Evolutionary conservation across 2,329 filamentous ascomycete genomes (phyloP).

Genomic region (Tympanopsis confertula): DNA sequence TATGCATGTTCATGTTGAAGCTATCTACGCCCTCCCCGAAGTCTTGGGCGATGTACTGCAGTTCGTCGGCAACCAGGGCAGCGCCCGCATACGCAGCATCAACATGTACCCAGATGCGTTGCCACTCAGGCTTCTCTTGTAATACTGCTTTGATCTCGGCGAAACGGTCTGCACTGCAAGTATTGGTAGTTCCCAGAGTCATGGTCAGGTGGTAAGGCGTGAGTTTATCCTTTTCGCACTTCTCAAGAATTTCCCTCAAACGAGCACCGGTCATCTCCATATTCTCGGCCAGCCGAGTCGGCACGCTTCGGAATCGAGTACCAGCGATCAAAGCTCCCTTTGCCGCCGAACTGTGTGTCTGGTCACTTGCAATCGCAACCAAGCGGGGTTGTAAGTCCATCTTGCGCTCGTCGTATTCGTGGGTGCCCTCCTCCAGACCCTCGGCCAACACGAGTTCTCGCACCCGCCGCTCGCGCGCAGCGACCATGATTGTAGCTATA

Average conservation of each 20-base stretch:
- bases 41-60: constrained; percentile 30
- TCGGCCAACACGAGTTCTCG: constrained; percentile 13
- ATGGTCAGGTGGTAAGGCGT: constrained; percentile 58
- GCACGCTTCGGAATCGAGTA: constrained; percentile 47
- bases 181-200: constrained; percentile 56
- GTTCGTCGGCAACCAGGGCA: constrained; percentile 55
- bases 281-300: constrained; percentile 35
- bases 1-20: constrained; percentile 69
- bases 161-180: constrained; percentile 58
- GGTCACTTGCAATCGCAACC: constrained; percentile 54
- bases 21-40: constrained; percentile 49
- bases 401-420: constrained; percentile 23
- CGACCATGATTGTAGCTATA: constrained; percentile 56
- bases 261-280: constrained; percentile 44
- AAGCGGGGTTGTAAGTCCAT: constrained; percentile 33
- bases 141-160: constrained; percentile 34
- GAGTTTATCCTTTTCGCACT: constrained; percentile 38
- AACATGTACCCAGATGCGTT: constrained; percentile 57
- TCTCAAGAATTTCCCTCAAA: constrained; percentile 41
- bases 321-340: constrained; percentile 61
- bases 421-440: constrained; percentile 46
- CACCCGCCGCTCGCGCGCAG: constrained; percentile 43
- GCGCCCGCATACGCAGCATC: constrained; percentile 65
- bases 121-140: constrained; percentile 8
- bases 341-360: constrained; percentile 56